Percentiles rank a stretch among this genome's conserved stretches.
phyloP scores from a whole-genome alignment of 495 filamentous ascomycete species.

The Rostrohypoxylon terebratum region DNA sequence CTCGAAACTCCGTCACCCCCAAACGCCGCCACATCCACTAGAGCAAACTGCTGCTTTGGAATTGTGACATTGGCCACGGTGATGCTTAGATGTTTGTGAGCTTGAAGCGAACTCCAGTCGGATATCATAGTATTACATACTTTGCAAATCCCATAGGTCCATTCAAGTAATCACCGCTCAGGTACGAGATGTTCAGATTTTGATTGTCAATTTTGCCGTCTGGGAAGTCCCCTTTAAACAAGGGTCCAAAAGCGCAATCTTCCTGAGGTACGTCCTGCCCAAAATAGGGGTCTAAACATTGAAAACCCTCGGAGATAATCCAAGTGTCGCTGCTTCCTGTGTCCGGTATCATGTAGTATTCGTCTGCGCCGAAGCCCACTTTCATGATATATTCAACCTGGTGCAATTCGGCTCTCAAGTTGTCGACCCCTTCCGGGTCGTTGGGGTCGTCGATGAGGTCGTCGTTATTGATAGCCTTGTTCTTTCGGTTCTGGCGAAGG shows the following conservation, averaged over 20 bases:
- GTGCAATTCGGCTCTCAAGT: constrained; percentile 34
- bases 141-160: constrained; percentile 67
- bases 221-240: constrained; percentile 55
- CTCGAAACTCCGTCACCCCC: constrained; percentile 60
- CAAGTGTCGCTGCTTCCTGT: constrained; percentile 74
- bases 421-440: constrained; percentile 38
- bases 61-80: constrained; percentile 62
- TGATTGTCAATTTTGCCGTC: constrained; percentile 60
- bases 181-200: constrained; percentile 68
- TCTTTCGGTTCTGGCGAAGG: constrained; percentile 22
- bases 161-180: constrained; percentile 64
- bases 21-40: constrained; percentile 60
- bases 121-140: constrained; percentile 13
- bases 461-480: constrained; percentile 13
- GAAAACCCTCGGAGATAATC: constrained; percentile 61
- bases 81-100: constrained; percentile 46
- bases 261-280: constrained; percentile 44
- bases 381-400: constrained; percentile 49
- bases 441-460: constrained; percentile 18
- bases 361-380: constrained; percentile 55
- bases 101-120: not conserved
- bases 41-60: constrained; percentile 63
- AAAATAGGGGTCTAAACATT: constrained; percentile 57
- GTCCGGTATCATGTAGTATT: constrained; percentile 66
- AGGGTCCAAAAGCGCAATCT: constrained; percentile 61